A percentile compares a stretch with the other conserved stretches of the same genome.
Conservation (phyloP, 2,329 filamentous ascomycete species). For the Sclerotinia nivalis region DNA sequence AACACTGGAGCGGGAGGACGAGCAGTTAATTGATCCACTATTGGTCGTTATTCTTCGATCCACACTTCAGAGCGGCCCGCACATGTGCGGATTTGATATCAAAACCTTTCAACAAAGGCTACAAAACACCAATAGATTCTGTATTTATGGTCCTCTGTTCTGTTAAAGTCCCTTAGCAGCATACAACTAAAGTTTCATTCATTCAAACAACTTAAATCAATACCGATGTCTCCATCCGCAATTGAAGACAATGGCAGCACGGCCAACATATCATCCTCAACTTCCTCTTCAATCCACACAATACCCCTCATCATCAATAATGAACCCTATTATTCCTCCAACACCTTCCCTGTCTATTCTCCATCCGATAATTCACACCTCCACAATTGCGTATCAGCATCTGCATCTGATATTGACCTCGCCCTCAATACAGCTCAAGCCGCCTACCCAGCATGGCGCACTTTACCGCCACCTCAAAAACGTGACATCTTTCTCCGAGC, state of each 20-base stretch:
- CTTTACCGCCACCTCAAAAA: slow-evolving; percentile 58
- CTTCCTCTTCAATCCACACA: slow-evolving; percentile 23
- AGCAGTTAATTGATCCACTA: too few species aligned
- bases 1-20: too few species aligned
- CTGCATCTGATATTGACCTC: slow-evolving; percentile 55
- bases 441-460: slow-evolving; percentile 70
- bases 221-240: slow-evolving; percentile 4
- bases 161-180: too few species aligned
- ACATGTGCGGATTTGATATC: not conserved
- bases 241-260: not conserved
- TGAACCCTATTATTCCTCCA: slow-evolving; percentile 48
- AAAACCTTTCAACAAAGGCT: not conserved
- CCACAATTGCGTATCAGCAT: slow-evolving; percentile 57
- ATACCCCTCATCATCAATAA: slow-evolving; percentile 50
- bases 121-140: not conserved
- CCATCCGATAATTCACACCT: slow-evolving; percentile 56
- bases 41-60: not conserved
- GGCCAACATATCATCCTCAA: not conserved
- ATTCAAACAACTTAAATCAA: not conserved
- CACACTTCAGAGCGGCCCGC: not conserved
- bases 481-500: slow-evolving; percentile 71
- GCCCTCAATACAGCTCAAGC: slow-evolving; percentile 58
- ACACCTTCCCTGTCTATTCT: slow-evolving; percentile 57
- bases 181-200: not conserved
- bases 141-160: not conserved